Evolutionary conservation across 1,284 basidiomycete genomes (phyloP), one percentile per base, ranked within the genome.

Genomic region (Ceratobasidium sp.): DNA sequence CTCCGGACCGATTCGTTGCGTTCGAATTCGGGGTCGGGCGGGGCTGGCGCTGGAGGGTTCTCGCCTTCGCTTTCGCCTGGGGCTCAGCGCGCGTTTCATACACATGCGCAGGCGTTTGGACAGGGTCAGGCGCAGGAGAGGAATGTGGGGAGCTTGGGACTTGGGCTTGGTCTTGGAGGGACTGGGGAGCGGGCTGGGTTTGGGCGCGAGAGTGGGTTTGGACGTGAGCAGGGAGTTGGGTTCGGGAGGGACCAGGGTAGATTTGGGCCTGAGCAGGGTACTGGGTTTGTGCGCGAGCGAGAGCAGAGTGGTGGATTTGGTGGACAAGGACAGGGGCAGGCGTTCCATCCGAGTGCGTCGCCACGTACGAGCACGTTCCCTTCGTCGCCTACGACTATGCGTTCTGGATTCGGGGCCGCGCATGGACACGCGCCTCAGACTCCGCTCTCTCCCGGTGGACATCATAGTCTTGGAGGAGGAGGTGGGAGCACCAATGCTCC

Each of bases 361-460:
- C 53, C 79, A 59, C 62, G 76, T 74, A 57, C 74, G 62, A 36
- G 63, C 75, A 27, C 53, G 45, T 31, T 78, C 75, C 60, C 78
- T 78, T 19, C 81, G 79, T 1, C 81, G 81, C 45, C 80, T 79
- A 59, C 82, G 81, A 76, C 81, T 81, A 11, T 80, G 80, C 14
- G 75, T 45, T 59, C 50, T 9, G 24, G 51, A 33, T 53, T 54
- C 45, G 62, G 41, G 9, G 72, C 50, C n/a, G 31, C 48, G 7
- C 59, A 60, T 31, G 36, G 36, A 11, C 36, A 41, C 36, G 22
- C 33, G 19, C 36, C 59, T 8, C 64, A 67, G 47, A 59, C 64
- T 33, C 57, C 77, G 11, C 72, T 76, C 4, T 75, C 78, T 79
- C 65, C 83, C 78, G 31, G 84, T 78, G 81, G 91, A 2, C 66